These are phyloP conservation scores for Teratosphaeria pseudoeucalypti DNA, from an alignment of 2,329 filamentous ascomycete species.

Conservation along the genomic window DNA sequence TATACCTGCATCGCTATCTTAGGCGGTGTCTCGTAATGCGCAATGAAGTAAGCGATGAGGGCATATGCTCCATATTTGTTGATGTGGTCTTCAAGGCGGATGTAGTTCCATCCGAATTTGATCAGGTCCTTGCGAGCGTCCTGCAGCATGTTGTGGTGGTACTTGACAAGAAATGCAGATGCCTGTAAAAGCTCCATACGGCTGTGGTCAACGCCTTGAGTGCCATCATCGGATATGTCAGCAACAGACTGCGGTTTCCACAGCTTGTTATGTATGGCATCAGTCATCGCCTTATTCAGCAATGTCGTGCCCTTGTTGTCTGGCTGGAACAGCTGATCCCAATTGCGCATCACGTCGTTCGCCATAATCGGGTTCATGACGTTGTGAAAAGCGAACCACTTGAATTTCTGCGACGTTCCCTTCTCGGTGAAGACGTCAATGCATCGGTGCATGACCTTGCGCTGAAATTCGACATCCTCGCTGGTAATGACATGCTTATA, in stretches of 20 bases:
- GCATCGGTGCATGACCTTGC: conserved; percentile 69
- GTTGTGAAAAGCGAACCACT: conserved; percentile 84
- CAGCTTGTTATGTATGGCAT: conserved; percentile 81
- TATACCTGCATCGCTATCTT: conserved; percentile 97
- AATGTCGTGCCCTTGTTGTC: conserved; percentile 54
- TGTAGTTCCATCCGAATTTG: conserved; percentile 98
- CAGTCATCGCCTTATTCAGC: conserved; percentile 78
- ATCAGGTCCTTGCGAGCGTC: conserved; percentile 96
- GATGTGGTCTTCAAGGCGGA: conserved; percentile 94
- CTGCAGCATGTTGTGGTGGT: conserved; percentile 76
- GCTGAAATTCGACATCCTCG: conserved; percentile 78
- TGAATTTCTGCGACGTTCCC: conserved; percentile 73
- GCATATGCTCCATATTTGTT: conserved; percentile 98
- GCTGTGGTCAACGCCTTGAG: conserved; percentile 86
- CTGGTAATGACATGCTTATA: conserved; percentile 76
- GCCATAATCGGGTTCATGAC: conserved; percentile 93
- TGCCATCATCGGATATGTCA: conserved; percentile 68
- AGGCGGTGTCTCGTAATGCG: conserved; percentile 86
- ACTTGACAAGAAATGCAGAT: conserved; percentile 90
- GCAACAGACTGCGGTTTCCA: conserved; percentile 77
- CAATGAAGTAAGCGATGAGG: conserved; percentile 94
- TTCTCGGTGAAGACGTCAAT: conserved; percentile 78
- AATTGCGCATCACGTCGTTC: conserved; percentile 86
- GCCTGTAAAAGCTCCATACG: conserved; percentile 92
- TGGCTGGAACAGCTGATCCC: conserved; percentile 45